A percentile compares a stretch with the other conserved stretches of the same genome.
These are phyloP conservation scores for Xylaria polymorpha DNA, from an alignment of 2,329 filamentous ascomycete species.

Conservation along the genomic window DNA sequence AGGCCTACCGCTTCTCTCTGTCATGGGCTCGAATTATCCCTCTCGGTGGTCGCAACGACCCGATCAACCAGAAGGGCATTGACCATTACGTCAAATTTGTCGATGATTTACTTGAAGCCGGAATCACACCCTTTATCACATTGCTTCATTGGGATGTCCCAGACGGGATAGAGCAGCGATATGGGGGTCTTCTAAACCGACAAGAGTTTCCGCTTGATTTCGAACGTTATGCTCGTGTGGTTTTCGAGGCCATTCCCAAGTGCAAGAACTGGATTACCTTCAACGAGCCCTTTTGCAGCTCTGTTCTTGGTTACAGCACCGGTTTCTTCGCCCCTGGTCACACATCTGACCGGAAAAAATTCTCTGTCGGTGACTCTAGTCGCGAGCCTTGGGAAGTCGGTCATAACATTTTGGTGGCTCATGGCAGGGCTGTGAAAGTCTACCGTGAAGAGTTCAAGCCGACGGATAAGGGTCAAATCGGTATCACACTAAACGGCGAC, in stretches of 20 bases:
- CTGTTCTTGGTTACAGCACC: constrained; percentile 81
- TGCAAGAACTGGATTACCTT: constrained; percentile 92
- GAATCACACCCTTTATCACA: constrained; percentile 84
- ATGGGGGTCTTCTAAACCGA: constrained; percentile 83
- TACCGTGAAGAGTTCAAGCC: constrained; percentile 86
- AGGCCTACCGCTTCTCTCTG: constrained; percentile 85
- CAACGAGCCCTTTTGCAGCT: constrained; percentile 89
- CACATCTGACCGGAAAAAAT: constrained; percentile 79
- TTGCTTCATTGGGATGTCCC: constrained; percentile 92
- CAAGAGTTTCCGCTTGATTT: constrained; percentile 86
- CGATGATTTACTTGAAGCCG: constrained; percentile 79
- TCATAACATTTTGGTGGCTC: constrained; percentile 82
- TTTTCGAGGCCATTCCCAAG: constrained; percentile 79
- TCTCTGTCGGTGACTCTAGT: constrained; percentile 75
- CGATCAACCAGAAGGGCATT: constrained; percentile 81
- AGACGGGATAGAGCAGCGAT: constrained; percentile 80
- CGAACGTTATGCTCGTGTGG: constrained; percentile 78
- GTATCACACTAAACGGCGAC: constrained; percentile 89
- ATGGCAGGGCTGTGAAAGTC: constrained; percentile 82
- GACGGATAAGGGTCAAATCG: constrained; percentile 79
- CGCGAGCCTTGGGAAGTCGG: constrained; percentile 86
- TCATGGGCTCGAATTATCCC: constrained; percentile 89
- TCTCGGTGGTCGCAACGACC: constrained; percentile 83
- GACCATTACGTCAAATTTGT: constrained; percentile 83
- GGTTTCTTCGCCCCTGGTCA: constrained; percentile 86